Evolutionary conservation across 192 early-diverging fungal genomes (phyloP), one percentile per base, ranked within the genome.

Genomic region (Umbelopsis vinacea): DNA sequence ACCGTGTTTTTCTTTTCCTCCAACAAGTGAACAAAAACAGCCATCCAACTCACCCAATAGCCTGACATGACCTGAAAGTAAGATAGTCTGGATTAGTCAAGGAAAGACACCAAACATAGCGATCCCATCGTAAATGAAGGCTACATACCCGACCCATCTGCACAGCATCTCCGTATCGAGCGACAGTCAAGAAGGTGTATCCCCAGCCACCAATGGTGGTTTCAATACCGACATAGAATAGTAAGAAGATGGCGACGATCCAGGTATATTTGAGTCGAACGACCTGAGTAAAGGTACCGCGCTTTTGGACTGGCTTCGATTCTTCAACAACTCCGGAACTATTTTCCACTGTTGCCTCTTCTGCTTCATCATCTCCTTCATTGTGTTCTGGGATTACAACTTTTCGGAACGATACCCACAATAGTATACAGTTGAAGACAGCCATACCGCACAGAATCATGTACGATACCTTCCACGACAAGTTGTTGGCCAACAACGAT

Each of bases 141-240:
- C 3, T 38, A 63, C 57, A 35, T 37, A 63, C 57, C 3, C 14
- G 52, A 17, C 68, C 70, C 79, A 76, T 76, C 15, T 14, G n/a
- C 6, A 68, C 45, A 15, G 66, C 14, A 40, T 76, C 68, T 29
- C 79, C 79, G 11, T 71, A 40, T 29, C 73, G 47, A 29, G 71
- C 75, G 19, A 69, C 69, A 6, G 73, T 77, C 19, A 81, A 46
- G 50, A 68, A 81, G 22, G 71, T 74, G 24, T 74, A 81, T 21
- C 72, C 72, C 79, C 79, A 81, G 22, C 71, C 72, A 52, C 79
- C 79, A 11, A 81, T 45, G 38, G 72, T 77, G 35, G 76, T 69
- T 50, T 81, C 79, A n/a, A 81, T 35, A 22, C 79, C 79, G 14
- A 81, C 79, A 69, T 81, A 81, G 24, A 74, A 46, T 6, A 81